Percentiles rank a stretch among this genome's conserved stretches.
These are phyloP conservation scores for Trichoderma virens DNA, from an alignment of 495 filamentous ascomycete species.

Conservation along the genomic window DNA sequence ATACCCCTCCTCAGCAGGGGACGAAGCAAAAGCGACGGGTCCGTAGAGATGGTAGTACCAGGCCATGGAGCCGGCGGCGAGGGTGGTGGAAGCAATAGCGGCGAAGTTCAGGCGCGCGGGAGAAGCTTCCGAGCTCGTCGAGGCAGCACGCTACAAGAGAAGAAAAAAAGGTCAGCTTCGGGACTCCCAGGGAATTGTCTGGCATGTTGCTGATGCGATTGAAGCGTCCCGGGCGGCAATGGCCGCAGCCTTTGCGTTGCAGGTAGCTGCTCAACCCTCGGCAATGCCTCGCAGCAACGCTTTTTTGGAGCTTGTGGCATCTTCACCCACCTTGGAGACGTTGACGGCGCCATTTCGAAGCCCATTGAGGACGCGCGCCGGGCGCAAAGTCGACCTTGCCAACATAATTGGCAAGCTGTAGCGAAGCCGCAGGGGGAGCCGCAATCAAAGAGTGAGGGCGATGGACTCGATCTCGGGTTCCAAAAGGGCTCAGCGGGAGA, in stretches of 20 bases:
- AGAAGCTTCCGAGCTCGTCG: conserved; percentile 50
- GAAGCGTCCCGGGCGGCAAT: background rate
- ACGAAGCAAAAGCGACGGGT: conserved; percentile 76
- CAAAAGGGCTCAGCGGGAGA: conserved; percentile 12
- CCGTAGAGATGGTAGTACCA: conserved; percentile 98
- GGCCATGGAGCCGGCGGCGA: conserved; percentile 78
- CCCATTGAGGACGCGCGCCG: conserved; percentile 68
- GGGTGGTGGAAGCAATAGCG: conserved; percentile 71
- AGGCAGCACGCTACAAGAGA: conserved; percentile 48
- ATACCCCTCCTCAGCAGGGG: conserved; percentile 95
- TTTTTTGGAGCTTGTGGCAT: conserved; percentile 19
- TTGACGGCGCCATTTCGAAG: conserved; percentile 54
- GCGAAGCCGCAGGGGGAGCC: conserved; percentile 35
- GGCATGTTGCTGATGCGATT: conserved; percentile 9
- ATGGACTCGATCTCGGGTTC: conserved; percentile 13
- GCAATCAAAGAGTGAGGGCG: conserved; percentile 27
- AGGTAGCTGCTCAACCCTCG: background rate
- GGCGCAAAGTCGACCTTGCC: conserved; percentile 75
- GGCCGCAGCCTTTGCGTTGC: background rate
- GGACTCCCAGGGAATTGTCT: background rate
- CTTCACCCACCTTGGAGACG: conserved; percentile 50
- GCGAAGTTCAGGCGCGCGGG: conserved; percentile 67
- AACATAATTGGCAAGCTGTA: conserved; percentile 62
- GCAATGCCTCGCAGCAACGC: background rate
- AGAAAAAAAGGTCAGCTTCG: conserved; percentile 23